A percentile compares a stretch with the other conserved stretches of the same genome.
Evolutionary conservation across 73 alveolate genomes (phyloP).

Genomic region (Paramecium primaurelia): DNA sequence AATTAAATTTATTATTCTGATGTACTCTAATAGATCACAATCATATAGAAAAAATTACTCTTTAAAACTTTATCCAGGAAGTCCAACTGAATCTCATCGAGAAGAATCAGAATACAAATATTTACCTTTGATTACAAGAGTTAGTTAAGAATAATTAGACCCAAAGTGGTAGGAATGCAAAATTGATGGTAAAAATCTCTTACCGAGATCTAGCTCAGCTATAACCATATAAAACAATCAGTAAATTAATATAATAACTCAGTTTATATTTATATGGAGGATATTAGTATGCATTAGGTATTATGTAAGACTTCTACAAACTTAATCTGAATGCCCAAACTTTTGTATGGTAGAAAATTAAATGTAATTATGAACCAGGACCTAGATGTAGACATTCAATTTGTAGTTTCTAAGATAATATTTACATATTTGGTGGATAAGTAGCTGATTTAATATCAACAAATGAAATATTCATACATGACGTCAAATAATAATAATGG

Average conservation of each 20-base stretch:
- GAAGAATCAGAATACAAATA: slow-evolving; percentile 31
- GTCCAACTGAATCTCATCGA: not conserved
- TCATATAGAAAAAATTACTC: not conserved
- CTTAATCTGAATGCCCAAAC: not conserved
- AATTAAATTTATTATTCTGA: not conserved
- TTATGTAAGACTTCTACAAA: not conserved
- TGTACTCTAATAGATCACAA: not conserved
- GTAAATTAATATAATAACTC: slow-evolving; percentile 27
- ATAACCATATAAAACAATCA: not conserved
- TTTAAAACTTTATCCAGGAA: not conserved
- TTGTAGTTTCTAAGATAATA: not conserved
- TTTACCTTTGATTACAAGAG: slow-evolving; percentile 26
- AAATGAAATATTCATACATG: not conserved
- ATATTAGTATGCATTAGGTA: not conserved
- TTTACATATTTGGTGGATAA: slow-evolving; percentile 31
- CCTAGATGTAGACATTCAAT: not conserved
- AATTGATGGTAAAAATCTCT: slow-evolving; percentile 44
- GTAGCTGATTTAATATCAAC: not conserved
- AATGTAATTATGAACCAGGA: not conserved
- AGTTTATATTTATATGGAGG: slow-evolving; percentile 8
- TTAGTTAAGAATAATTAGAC: slow-evolving; percentile 19
- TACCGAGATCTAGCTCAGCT: slow-evolving; percentile 23
- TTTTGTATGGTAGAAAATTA: not conserved
- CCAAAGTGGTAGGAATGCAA: slow-evolving; percentile 61
- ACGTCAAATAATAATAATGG: not conserved